Conservation (phyloP, 1,139 yeast species). For the Lodderomyces parapsilosis region DNA sequence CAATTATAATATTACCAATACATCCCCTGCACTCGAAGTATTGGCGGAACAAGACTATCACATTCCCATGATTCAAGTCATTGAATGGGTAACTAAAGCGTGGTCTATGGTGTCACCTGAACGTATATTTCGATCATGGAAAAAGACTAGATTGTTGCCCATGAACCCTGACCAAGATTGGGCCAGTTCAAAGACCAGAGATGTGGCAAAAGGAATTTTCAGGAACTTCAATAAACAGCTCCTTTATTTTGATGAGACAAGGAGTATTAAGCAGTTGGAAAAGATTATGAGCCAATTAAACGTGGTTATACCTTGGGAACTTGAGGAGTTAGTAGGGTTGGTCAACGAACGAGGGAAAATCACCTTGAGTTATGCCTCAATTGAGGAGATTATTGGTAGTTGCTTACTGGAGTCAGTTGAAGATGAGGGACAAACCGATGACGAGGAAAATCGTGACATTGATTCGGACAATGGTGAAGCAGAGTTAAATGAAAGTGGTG, state of each 20-base stretch:
- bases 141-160: constrained; percentile 30
- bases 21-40: constrained; percentile 21
- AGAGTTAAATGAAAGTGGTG: constrained; percentile 5
- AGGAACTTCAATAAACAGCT: constrained; percentile 16
- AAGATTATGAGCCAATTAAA: constrained; percentile 43
- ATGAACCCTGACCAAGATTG: constrained; percentile 9
- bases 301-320: constrained; percentile 59
- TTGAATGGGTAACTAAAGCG: constrained; percentile 56
- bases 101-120: constrained; percentile 53
- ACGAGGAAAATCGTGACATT: constrained; percentile 1
- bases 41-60: constrained; percentile 40
- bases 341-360: constrained; percentile 59
- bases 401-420: constrained; percentile 47
- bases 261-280: constrained; percentile 36
- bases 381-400: constrained; percentile 62
- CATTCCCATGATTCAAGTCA: constrained; percentile 53
- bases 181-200: constrained; percentile 16
- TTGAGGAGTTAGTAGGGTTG: constrained; percentile 53
- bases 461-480: constrained; percentile 1
- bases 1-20: constrained; percentile 1
- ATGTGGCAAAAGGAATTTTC: constrained; percentile 18
- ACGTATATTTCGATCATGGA: constrained; percentile 54
- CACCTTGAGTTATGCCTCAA: constrained; percentile 55
- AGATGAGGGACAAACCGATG: constrained; percentile 14
- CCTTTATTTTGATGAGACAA: constrained; percentile 19